Conservation (phyloP, 805 yeast genomes). For the Debaryomyces prosopidis region DNA sequence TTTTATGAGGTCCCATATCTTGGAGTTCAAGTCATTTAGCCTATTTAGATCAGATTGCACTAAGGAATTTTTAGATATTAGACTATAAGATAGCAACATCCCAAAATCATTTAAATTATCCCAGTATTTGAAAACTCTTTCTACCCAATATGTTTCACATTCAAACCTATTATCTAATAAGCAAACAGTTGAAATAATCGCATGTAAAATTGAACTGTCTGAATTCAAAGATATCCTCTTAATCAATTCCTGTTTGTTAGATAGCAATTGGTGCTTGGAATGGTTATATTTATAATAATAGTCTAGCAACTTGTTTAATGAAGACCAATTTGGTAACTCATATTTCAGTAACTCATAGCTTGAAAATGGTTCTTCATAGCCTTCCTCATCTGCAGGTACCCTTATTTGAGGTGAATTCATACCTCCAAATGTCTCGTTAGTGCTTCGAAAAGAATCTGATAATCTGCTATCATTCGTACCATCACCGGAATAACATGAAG, state of each 20-base stretch:
- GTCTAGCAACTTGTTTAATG: constrained; percentile 18
- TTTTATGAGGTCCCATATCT: constrained; percentile 19
- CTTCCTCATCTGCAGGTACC: not conserved
- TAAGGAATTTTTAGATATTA: constrained; percentile 15
- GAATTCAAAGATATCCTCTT: constrained; percentile 18
- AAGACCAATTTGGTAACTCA: constrained; percentile 24
- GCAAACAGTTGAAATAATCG: constrained; percentile 23
- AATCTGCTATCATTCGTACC: not conserved
- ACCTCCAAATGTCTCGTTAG: not conserved
- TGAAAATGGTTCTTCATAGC: constrained; percentile 3
- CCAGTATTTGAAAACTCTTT: constrained; percentile 18
- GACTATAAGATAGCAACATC: constrained; percentile 20
- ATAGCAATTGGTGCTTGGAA: constrained; percentile 20
- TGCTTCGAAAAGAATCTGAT: not conserved
- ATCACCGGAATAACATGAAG: no score
- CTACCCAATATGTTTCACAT: constrained; percentile 23
- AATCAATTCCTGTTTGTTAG: constrained; percentile 18
- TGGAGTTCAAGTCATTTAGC: constrained; percentile 13
- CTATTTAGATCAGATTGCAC: constrained; percentile 10
- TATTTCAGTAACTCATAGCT: constrained; percentile 17
- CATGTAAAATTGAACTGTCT: constrained; percentile 25
- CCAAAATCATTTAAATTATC: constrained; percentile 28
- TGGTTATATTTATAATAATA: constrained; percentile 22
- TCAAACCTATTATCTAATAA: constrained; percentile 1
- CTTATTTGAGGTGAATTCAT: not conserved